Conservation (phyloP, 345 rosid species). For the Sonneratia alba region DNA sequence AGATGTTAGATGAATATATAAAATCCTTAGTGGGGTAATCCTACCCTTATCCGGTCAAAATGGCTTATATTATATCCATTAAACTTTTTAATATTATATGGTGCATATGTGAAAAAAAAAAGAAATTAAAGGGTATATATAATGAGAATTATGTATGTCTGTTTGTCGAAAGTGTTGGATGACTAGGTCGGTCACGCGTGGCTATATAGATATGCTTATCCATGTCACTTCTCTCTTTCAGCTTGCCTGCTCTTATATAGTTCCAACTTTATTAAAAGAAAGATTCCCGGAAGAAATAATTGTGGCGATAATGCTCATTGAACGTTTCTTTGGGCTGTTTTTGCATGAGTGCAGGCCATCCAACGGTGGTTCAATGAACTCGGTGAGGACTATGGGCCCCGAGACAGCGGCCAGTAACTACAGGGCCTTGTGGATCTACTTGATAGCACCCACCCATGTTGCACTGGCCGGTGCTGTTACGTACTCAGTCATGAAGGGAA, state of each 20-base stretch:
- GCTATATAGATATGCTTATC: not conserved
- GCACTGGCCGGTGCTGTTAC: slow-evolving; percentile 64
- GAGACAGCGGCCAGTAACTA: slow-evolving; percentile 2
- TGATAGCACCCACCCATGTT: slow-evolving; percentile 82
- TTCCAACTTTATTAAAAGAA: not conserved
- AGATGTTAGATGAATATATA: no score
- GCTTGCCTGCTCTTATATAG: not conserved
- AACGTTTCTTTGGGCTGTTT: not conserved
- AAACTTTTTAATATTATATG: no score
- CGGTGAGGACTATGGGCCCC: slow-evolving; percentile 6
- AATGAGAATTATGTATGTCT: no score
- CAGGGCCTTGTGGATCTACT: slow-evolving; percentile 54
- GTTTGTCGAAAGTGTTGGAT: not conserved
- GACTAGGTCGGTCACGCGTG: slow-evolving; percentile 1
- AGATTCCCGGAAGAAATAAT: not conserved
- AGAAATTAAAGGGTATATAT: no score
- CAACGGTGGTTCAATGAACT: slow-evolving; percentile 6
- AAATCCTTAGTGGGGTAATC: no score
- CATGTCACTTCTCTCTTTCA: not conserved
- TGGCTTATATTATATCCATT: no score
- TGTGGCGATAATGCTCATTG: not conserved
- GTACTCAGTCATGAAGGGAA: slow-evolving; percentile 49
- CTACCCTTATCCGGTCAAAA: no score
- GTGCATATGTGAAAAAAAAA: no score
- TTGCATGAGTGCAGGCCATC: not conserved